Evolutionary conservation across 352 stramenopile genomes (phyloP).

Genomic region (Phytophthora capsici): DNA sequence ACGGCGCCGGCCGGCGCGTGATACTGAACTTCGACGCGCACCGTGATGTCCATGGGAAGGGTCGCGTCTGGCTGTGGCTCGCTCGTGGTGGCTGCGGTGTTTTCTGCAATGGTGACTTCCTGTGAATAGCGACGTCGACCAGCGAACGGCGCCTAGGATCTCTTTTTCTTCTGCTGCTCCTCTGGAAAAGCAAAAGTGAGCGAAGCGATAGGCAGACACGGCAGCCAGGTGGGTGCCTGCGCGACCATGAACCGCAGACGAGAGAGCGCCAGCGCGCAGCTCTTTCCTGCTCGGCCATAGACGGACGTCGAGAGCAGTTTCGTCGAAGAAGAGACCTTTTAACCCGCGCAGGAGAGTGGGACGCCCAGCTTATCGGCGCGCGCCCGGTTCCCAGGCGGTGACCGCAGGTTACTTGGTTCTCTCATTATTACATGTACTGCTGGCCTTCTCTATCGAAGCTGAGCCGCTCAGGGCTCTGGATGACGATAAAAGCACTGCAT

Average conservation of each 20-base stretch:
- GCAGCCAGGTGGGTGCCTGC: background rate
- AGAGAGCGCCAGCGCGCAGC: conserved; percentile 12
- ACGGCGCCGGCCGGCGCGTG: conserved; percentile 53
- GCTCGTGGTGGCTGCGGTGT: conserved; percentile 20
- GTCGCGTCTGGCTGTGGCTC: conserved; percentile 14
- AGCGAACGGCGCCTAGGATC: conserved; percentile 16
- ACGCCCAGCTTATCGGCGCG: conserved; percentile 13
- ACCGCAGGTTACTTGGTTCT: background rate
- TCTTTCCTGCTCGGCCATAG: conserved; percentile 22
- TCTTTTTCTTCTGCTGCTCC: conserved; percentile 22
- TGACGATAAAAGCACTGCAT: background rate
- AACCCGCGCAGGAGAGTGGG: conserved; percentile 33
- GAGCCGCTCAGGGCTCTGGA: conserved; percentile 7
- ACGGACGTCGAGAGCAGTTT: conserved; percentile 42
- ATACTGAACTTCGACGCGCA: conserved; percentile 79
- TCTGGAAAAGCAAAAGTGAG: conserved; percentile 45
- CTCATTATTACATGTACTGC: too few species aligned
- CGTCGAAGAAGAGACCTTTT: conserved; percentile 30
- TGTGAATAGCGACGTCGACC: conserved; percentile 5
- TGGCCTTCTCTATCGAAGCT: background rate
- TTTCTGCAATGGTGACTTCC: conserved; percentile 1
- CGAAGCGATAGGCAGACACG: conserved; percentile 17
- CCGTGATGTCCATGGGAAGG: conserved; percentile 62
- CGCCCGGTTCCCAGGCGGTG: background rate
- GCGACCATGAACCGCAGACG: conserved; percentile 16